Evolutionary conservation across 495 filamentous ascomycete species (phyloP).

Genomic region (Penicillium samsonianum): DNA sequence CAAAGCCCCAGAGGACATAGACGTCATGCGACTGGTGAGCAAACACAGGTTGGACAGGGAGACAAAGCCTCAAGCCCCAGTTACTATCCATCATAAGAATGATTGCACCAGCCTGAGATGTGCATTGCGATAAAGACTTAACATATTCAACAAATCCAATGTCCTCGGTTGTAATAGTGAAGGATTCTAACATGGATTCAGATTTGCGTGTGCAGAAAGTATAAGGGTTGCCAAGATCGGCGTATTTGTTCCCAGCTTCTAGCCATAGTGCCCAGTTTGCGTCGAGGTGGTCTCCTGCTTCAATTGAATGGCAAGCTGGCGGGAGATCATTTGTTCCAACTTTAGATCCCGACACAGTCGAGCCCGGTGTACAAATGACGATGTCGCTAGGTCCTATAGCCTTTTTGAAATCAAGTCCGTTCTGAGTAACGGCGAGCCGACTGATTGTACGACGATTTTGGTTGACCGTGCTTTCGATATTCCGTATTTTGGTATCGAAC

Average conservation of each 20-base stretch:
- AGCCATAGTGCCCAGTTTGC: constrained; percentile 31
- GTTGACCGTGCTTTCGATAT: constrained; percentile 26
- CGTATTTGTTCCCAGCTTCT: constrained; percentile 3
- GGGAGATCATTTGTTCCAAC: constrained; percentile 27
- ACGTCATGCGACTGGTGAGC: background rate
- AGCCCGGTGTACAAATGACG: constrained; percentile 34
- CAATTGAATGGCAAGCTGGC: constrained; percentile 21
- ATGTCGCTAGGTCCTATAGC: constrained; percentile 29
- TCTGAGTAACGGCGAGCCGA: background rate
- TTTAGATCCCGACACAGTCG: constrained; percentile 28
- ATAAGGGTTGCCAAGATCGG: constrained; percentile 35
- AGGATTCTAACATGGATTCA: constrained; percentile 36
- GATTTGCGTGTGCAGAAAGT: constrained; percentile 32
- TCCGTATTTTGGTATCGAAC: constrained; percentile 22
- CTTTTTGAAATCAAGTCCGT: constrained; percentile 18
- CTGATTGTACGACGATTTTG: constrained; percentile 9
- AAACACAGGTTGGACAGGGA: constrained; percentile 8
- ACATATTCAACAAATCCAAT: constrained; percentile 23
- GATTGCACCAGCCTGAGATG: constrained; percentile 19
- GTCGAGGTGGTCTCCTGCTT: constrained; percentile 30
- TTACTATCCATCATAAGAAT: constrained; percentile 33
- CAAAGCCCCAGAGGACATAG: background rate
- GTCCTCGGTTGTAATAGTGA: constrained; percentile 38
- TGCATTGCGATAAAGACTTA: constrained; percentile 14
- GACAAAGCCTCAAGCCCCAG: constrained; percentile 37